Base-by-base conservation (phyloP, 345 rosid species). In the Fremontodendron californicum region DNA sequence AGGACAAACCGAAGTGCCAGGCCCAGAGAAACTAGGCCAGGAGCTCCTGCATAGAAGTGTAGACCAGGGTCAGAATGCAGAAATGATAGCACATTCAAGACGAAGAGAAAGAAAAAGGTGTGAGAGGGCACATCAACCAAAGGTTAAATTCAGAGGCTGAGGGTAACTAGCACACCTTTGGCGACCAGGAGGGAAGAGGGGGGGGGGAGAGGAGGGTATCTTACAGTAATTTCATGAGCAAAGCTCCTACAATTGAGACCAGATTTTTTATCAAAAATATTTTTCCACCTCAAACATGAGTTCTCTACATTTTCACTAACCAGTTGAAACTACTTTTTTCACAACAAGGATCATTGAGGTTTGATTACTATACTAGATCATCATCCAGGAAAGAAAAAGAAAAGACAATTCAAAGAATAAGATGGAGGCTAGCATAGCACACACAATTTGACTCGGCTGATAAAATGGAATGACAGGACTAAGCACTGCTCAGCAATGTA, bases 1-100 rank as follows among this genome's bases (percentile, higher is more conserved):
- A 69, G 35, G 40, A 69, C 73, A 29, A 46, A 69, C 73, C 25
- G 25, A 25, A 69, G 37, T 27, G 73, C 73, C 40, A 65, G 31
- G 12, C 4, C 21, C 48, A 45, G 57, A 46, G 25, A 46, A 46
- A 71, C 75, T 51, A 71, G 75, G 60, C 45, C 61, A 49, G 40
- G 75, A 49, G 43, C 75, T 33, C 43, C 75, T 71, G 61, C 60
- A 71, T 0, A 49, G 2, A 31, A 10, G 13, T 16, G 74, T 5
- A 48, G 40, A 71, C 16, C 27, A 49, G 43, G 45, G 43, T 71
- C 75, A 71, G 29, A 51, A 31, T 49, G 43, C 27, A 71, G 43
- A 71, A 71, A 49, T 0, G 0, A 19, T 19, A 18, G 43, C 75
- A 19, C 15, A 70, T 8, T 31, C 27, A 70, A 70, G 60, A 31